Conservation (phyloP, 2,329 filamentous ascomycete species). For the Knufia petricola region DNA sequence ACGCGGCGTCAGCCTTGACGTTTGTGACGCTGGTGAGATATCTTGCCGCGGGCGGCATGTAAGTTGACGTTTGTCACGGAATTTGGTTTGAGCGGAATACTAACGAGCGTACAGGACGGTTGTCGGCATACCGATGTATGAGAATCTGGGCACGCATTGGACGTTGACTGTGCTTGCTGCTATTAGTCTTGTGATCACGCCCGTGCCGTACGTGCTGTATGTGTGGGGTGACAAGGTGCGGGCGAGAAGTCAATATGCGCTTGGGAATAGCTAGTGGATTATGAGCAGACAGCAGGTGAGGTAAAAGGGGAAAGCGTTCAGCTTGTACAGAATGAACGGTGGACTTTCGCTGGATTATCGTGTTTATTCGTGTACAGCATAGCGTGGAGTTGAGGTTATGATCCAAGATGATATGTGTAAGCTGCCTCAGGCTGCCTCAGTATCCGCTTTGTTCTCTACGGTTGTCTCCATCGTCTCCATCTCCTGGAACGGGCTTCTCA, state of each 20-base stretch:
- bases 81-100: no score
- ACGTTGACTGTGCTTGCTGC: constrained; percentile 33
- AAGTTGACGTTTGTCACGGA: not conserved
- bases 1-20: constrained; percentile 42
- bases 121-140: constrained; percentile 30
- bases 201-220: constrained; percentile 39
- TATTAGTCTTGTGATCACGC: constrained; percentile 32
- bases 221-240: constrained; percentile 29
- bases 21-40: constrained; percentile 37
- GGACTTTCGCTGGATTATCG: no score
- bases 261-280: no score
- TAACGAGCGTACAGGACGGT: no score
- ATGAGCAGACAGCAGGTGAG: no score
- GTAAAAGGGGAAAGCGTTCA: no score
- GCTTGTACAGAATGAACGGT: no score
- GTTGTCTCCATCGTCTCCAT: constrained; percentile 2
- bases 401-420: no score
- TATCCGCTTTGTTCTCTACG: constrained; percentile 15
- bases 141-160: constrained; percentile 31
- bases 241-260: constrained; percentile 26
- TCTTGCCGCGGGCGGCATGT: constrained; percentile 30
- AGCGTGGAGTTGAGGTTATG: no score
- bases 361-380: no score
- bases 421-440: no score
- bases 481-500: constrained; percentile 21